Base-by-base conservation (phyloP, 2,329 filamentous ascomycete species). In the Lizonia empirigonia region DNA sequence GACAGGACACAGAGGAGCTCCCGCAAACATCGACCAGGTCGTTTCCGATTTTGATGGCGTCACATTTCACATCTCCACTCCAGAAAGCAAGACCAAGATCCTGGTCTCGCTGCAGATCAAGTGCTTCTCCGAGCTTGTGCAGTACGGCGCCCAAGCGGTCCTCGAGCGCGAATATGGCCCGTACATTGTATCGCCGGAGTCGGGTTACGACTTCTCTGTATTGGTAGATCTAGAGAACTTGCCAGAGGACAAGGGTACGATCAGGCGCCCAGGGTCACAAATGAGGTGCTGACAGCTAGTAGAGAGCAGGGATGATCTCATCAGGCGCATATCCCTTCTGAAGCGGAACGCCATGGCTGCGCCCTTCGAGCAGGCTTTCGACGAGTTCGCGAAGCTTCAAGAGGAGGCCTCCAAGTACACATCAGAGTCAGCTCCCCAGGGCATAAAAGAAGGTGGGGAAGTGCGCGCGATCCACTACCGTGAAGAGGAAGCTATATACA, bases 301-400 rank as follows among this genome's bases (percentile, higher is more conserved):
- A 88, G 93, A 97, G 74, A 89, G 85, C 59, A 86, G 87, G 62
- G 91, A 96, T 67, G 92, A 91, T 56, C 80, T 99, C 56, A 86
- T 97, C 64, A 85, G 85, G 75, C 88, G 92, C 70, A 87, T 97
- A 68, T 90, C 92, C 53, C 81, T 99, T 60, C 78, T 99, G 67
- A 99, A 97, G 82, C 91, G 95, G 69, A 97, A 99, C 74, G 91
- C 90, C 63, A 97, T 99, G 94, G 95, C 94, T 56, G 93, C 94
- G 40, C 94, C 95, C 1, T 99, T 99, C 75, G 94, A 99, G 78
- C 89, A 92, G 70, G 94, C 95, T 18, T 99, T 97, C 73, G 85
- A 95, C 67, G 91, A 97, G 74, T 90, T 97, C 76, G 89, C 92
- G 69, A 83, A 86, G 59, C 78, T 99, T 58, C 86, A 88, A 64